Evolutionary conservation across 2,329 filamentous ascomycete species (phyloP).

Genomic region (Aspergillus japonicus): DNA sequence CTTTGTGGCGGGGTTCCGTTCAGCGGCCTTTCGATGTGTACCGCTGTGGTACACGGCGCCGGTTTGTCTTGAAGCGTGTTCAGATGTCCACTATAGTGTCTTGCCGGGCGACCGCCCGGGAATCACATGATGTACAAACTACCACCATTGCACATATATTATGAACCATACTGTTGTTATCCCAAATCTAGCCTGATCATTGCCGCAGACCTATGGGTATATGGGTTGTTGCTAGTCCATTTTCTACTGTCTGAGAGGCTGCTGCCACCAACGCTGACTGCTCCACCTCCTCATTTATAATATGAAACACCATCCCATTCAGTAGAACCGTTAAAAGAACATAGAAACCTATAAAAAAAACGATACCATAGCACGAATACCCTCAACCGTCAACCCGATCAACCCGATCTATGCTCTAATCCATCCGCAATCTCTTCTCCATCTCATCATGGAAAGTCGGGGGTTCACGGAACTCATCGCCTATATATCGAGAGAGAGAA

Average conservation of each 20-base stretch:
- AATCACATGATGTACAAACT: conserved; percentile 10
- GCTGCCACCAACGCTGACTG: not conserved
- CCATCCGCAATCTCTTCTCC: conserved; percentile 87
- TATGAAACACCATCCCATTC: not conserved
- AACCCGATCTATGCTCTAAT: conserved; percentile 26
- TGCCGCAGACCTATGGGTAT: not conserved
- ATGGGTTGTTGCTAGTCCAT: not conserved
- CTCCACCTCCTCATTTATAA: not conserved
- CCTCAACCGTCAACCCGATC: not conserved
- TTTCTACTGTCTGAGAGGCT: not conserved
- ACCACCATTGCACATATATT: conserved; percentile 4
- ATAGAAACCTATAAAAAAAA: not conserved
- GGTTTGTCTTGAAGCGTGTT: not conserved
- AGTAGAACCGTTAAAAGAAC: not conserved
- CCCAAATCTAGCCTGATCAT: not conserved
- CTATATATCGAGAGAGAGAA: conserved; percentile 35
- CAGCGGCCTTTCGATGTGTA: too few relatives aligned
- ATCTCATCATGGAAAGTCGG: conserved; percentile 87
- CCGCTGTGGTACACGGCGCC: not conserved
- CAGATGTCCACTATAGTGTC: conserved; percentile 5
- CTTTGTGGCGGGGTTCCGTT: not conserved
- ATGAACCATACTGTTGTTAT: not conserved
- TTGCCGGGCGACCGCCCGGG: not conserved
- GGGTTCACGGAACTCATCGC: conserved; percentile 67
- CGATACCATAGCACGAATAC: not conserved